Evolutionary conservation across 768 basidiomycete species (phyloP).

Genomic region (Pleurotus platypus): DNA sequence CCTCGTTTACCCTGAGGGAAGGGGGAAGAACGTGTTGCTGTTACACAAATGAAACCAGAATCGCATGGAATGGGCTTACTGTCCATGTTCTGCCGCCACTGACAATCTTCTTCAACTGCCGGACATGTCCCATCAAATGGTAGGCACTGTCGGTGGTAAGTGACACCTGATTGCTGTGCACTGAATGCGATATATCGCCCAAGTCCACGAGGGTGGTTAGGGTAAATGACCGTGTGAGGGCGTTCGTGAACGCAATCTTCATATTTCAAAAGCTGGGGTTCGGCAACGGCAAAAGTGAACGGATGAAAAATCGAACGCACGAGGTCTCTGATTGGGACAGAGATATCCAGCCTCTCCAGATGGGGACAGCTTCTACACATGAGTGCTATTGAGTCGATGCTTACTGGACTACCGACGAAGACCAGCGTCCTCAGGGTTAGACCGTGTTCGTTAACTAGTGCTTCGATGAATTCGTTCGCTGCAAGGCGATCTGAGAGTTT

Average conservation of each 20-base stretch:
- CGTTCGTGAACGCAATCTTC: constrained; percentile 29
- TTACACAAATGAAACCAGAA: no score
- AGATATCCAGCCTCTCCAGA: constrained; percentile 48
- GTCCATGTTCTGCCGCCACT: constrained; percentile 52
- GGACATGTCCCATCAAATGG: constrained; percentile 36
- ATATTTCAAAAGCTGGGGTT: background rate
- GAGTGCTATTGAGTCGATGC: constrained; percentile 30
- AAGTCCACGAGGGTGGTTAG: constrained; percentile 45
- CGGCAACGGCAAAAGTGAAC: no score
- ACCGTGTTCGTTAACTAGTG: constrained; percentile 38
- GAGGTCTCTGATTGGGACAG: constrained; percentile 48
- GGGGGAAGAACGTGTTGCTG: no score
- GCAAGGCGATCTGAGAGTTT: constrained; percentile 41
- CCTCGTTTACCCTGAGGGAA: constrained; percentile 8
- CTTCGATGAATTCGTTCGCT: constrained; percentile 34
- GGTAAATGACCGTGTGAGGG: constrained; percentile 30
- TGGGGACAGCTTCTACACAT: constrained; percentile 40
- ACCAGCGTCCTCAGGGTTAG: constrained; percentile 39
- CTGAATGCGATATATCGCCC: constrained; percentile 30
- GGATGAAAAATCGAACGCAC: constrained; percentile 23
- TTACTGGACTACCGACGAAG: constrained; percentile 44
- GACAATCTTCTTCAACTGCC: constrained; percentile 41
- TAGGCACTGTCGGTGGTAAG: constrained; percentile 34
- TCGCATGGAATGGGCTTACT: constrained; percentile 22
- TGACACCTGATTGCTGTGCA: constrained; percentile 33